Conservation (phyloP, 371 early-diverging fungal genomes). For the Batrachochytrium dendrobatidis region DNA sequence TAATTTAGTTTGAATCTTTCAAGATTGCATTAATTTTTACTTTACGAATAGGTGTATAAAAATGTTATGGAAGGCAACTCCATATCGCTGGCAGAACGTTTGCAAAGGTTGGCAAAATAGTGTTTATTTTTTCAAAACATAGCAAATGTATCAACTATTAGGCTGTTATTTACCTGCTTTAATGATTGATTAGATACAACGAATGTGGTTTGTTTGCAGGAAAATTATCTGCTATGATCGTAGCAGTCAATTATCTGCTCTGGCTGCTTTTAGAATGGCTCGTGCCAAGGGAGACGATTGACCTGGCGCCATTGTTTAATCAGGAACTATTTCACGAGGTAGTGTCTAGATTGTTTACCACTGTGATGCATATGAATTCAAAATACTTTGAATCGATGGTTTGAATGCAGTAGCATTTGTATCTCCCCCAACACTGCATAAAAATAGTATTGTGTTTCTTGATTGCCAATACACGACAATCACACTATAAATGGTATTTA, state of each 20-base stretch:
- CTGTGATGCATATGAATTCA: too few relatives aligned
- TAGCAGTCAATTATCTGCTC: conserved; percentile 78
- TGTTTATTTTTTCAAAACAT: too few relatives aligned
- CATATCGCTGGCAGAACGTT: conserved; percentile 75
- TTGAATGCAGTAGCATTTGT: too few relatives aligned
- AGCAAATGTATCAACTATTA: neutral
- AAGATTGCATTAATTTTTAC: too few relatives aligned
- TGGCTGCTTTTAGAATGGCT: conserved; percentile 75
- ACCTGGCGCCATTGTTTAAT: conserved; percentile 17
- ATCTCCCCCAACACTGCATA: too few relatives aligned
- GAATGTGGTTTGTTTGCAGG: conserved; percentile 90
- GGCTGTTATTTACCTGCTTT: conserved; percentile 9
- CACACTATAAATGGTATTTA: too few relatives aligned
- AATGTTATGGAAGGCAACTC: conserved; percentile 53
- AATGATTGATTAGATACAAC: too few relatives aligned
- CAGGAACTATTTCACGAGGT: conserved; percentile 3
- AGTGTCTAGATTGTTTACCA: too few relatives aligned
- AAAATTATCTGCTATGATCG: conserved; percentile 81
- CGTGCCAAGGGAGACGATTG: conserved; percentile 48
- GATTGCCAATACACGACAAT: too few relatives aligned
- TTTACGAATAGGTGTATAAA: conserved; percentile 67
- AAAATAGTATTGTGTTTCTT: too few relatives aligned
- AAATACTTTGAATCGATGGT: too few relatives aligned
- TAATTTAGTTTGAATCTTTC: too few relatives aligned
- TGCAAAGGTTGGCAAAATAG: conserved; percentile 46